Evolutionary conservation across 345 rosid species (phyloP), one percentile per base, ranked within the genome.

Genomic region (Sonneratia caseolaris): DNA sequence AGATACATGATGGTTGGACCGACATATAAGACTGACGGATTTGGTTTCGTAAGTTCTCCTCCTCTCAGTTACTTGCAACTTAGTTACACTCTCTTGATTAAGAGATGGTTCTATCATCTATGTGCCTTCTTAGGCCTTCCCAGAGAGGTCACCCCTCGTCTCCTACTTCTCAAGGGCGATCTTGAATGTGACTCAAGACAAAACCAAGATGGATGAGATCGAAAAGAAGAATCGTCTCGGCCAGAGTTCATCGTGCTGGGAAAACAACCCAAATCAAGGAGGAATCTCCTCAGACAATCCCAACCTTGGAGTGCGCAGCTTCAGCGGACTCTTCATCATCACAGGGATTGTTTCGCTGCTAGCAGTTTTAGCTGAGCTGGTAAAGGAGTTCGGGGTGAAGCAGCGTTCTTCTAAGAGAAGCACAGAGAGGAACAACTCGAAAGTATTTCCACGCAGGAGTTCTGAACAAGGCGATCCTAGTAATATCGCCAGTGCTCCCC

Each of bases 281-380:
- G 32, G 5, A 4, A 75, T 72, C 49, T 73, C 78, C 1, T 75
- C 84, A 0, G 73, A 76, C 16, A 37, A 27, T 47, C 49, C 51
- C 61, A 73, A 79, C 53, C 86, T 86, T 0, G 69, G 78, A 12
- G 56, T 82, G 0, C 27, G 72, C 47, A 81, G 79, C 82, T 82
- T 86, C 27, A 71, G 78, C 64, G 88, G 85, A 8, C 76, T 86
- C 3, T 86, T 84, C 71, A 42, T 86, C 75, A 70, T 86, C 70
- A 53, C 59, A 4, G 59, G 59, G 7, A 18, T 53, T 21, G 24
- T 53, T 21, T 53, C 59, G 4, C 22, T 53, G 22, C 22, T 53
- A 4, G 59, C 59, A 53, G 22, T 53, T 21, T 21, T 53, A 21
- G 59, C 59, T 21, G 59, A 53, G 59, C 59, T 53, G 22, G 22